A percentile compares a stretch with the other conserved stretches of the same genome.
phyloP scores from a whole-genome alignment of 805 yeast genomes.

The Lipomyces orientalis region DNA sequence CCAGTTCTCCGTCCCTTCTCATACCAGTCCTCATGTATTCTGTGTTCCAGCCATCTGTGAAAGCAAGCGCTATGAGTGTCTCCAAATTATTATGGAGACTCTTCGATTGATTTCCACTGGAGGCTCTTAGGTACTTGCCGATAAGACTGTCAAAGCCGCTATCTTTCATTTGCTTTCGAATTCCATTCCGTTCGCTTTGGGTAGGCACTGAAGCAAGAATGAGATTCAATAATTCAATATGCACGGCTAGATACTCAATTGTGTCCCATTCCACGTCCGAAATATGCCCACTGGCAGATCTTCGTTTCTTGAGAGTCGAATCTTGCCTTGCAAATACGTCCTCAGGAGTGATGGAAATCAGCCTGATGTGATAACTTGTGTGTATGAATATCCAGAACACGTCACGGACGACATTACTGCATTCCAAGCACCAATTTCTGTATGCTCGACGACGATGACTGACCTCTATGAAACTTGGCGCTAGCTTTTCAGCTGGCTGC shows the following conservation, averaged over 20 bases:
- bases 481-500: neutral
- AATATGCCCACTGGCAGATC: neutral
- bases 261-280: conserved; percentile 25
- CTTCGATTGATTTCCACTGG: neutral
- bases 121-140: conserved; percentile 20
- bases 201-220: conserved; percentile 15
- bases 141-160: conserved; percentile 30
- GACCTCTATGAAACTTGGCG: conserved; percentile 25
- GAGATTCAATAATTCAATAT: conserved; percentile 28
- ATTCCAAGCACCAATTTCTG: conserved; percentile 28
- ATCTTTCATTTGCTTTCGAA: conserved; percentile 14
- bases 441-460: conserved; percentile 27
- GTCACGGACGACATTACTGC: conserved; percentile 24
- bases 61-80: conserved; percentile 13
- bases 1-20: conserved; percentile 5
- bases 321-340: neutral
- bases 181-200: conserved; percentile 2
- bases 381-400: conserved; percentile 30
- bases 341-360: conserved; percentile 1
- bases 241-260: conserved; percentile 29
- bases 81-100: conserved; percentile 15
- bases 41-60: conserved; percentile 32
- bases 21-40: conserved; percentile 24
- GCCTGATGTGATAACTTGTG: conserved; percentile 6
- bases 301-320: neutral